Conservation (phyloP, 768 basidiomycete genomes). For the Trametes meyenii region DNA sequence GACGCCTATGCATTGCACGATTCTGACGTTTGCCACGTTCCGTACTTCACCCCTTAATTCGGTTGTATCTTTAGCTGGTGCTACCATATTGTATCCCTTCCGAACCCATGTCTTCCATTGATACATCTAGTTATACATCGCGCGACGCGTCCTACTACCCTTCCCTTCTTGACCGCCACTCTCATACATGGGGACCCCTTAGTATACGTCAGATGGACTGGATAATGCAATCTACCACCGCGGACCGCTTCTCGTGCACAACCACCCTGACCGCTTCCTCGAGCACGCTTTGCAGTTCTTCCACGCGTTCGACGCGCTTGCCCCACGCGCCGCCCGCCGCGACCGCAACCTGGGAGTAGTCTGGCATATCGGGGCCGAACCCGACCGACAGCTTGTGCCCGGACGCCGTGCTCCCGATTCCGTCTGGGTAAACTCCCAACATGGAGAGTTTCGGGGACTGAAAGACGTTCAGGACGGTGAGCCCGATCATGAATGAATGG, state of each 20-base stretch:
- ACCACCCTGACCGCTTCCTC: conserved; percentile 59
- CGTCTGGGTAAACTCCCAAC: conserved; percentile 64
- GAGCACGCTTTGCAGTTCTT: conserved; percentile 39
- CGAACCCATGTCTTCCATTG: background rate
- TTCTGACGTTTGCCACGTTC: background rate
- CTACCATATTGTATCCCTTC: conserved; percentile 3
- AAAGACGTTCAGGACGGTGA: background rate
- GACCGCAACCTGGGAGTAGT: conserved; percentile 63
- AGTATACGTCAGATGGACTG: conserved; percentile 22
- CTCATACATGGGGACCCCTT: background rate
- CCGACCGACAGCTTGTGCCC: conserved; percentile 60
- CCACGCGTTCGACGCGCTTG: conserved; percentile 38
- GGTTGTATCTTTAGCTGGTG: conserved; percentile 16
- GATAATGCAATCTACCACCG: conserved; percentile 61
- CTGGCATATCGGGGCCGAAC: conserved; percentile 64
- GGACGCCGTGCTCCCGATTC: conserved; percentile 46
- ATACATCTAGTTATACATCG: background rate
- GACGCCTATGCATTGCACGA: background rate
- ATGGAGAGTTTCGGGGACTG: conserved; percentile 66
- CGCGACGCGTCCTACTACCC: background rate
- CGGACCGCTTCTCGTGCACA: conserved; percentile 58
- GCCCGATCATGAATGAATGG: background rate
- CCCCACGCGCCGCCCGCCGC: conserved; percentile 75
- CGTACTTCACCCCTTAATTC: background rate
- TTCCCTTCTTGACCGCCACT: background rate